Evolutionary conservation across 106 monocot species (phyloP).

Genomic region (Acanthochlamys bracteata): DNA sequence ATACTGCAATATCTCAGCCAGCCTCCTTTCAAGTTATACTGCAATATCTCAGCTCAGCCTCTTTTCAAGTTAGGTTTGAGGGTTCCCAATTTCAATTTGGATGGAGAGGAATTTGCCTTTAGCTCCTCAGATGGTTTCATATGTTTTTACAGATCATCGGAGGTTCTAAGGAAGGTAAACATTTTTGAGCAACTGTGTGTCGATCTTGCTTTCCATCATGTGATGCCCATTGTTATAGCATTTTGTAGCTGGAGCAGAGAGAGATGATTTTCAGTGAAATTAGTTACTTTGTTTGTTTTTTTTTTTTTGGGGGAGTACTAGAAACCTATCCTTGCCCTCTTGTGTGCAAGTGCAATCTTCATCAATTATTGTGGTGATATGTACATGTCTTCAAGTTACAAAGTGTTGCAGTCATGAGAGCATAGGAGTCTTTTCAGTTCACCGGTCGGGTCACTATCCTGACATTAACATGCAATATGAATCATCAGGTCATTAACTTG

Average conservation of each 20-base stretch:
- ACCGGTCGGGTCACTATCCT: too few relatives aligned
- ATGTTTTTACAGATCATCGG: conserved; percentile 56
- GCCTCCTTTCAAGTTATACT: conserved; percentile 73
- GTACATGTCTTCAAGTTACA: too few relatives aligned
- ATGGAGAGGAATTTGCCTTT: conserved; percentile 59
- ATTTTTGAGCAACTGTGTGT: conserved; percentile 65
- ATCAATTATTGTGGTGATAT: too few relatives aligned
- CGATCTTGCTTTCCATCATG: conserved; percentile 77
- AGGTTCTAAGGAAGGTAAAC: conserved; percentile 47
- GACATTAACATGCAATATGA: too few relatives aligned
- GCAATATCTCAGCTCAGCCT: conserved; percentile 64
- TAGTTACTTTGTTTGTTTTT: neutral
- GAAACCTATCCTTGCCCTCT: too few relatives aligned
- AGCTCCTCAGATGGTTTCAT: conserved; percentile 81
- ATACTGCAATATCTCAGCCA: conserved; percentile 74
- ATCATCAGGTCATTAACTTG: too few relatives aligned
- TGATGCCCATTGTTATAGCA: conserved; percentile 48
- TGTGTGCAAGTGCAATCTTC: too few relatives aligned
- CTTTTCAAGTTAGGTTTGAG: conserved; percentile 88
- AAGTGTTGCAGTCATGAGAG: too few relatives aligned
- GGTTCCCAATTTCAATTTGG: conserved; percentile 71
- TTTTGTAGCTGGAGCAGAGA: conserved; percentile 79
- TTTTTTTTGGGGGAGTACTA: too few relatives aligned
- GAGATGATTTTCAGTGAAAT: conserved; percentile 40
- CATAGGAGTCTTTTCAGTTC: too few relatives aligned